Conservation (phyloP, 805 yeast species). For the Kluyveromyces aestuarii region DNA sequence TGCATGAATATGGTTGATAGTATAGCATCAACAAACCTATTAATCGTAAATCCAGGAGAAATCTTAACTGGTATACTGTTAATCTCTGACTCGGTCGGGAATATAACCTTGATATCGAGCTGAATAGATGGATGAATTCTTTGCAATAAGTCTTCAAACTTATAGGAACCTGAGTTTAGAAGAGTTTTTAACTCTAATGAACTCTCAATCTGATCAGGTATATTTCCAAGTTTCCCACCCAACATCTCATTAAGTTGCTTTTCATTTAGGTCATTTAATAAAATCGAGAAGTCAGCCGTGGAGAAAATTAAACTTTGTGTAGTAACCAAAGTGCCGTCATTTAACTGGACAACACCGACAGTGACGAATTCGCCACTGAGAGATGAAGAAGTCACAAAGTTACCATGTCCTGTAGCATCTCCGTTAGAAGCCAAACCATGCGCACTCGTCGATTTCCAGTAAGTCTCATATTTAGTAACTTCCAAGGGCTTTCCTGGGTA, state of each 20-base stretch:
- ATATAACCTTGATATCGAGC: conserved; percentile 64
- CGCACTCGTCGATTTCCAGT: conserved; percentile 86
- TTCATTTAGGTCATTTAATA: conserved; percentile 46
- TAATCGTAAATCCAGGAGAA: conserved; percentile 43
- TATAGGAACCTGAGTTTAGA: conserved; percentile 38
- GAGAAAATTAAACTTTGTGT: conserved; percentile 59
- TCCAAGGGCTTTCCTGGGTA: conserved; percentile 76
- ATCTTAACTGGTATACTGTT: conserved; percentile 33
- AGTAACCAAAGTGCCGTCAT: conserved; percentile 81
- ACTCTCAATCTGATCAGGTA: conserved; percentile 15
- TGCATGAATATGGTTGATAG: conserved; percentile 68
- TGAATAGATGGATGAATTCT: conserved; percentile 51
- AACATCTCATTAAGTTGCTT: conserved; percentile 26
- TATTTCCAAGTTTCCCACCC: conserved; percentile 18
- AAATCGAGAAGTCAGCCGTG: conserved; percentile 41
- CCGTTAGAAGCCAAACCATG: conserved; percentile 20
- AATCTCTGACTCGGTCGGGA: conserved; percentile 53
- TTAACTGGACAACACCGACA: conserved; percentile 57
- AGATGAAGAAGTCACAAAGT: conserved; percentile 83
- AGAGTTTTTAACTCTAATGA: conserved; percentile 20
- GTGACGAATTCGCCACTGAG: conserved; percentile 72
- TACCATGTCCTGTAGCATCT: neutral
- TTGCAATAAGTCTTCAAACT: conserved; percentile 50
- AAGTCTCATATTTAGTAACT: conserved; percentile 87
- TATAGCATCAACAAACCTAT: conserved; percentile 67